Evolutionary conservation across 148 eudicot species (phyloP).

Genomic region (Rhododendron kiyosumense): DNA sequence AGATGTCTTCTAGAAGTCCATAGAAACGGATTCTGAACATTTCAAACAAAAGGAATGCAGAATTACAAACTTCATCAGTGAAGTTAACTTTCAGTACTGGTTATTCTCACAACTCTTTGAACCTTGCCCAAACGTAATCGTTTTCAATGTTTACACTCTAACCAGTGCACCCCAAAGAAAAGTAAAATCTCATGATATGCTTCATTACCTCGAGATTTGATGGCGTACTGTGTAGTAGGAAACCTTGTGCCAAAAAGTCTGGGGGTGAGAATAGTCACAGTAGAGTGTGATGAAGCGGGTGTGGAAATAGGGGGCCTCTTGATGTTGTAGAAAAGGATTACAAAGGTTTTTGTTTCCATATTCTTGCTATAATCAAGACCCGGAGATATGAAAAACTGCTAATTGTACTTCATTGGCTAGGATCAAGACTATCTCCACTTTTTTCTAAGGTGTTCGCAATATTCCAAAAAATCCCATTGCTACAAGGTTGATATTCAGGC

Average conservation of each 20-base stretch:
- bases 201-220: background rate
- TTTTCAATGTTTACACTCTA: background rate
- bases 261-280: background rate
- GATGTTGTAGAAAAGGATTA: background rate
- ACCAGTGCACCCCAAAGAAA: background rate
- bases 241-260: background rate
- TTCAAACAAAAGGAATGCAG: background rate
- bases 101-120: background rate
- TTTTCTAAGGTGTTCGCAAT: background rate
- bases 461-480: background rate
- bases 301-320: background rate
- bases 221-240: background rate
- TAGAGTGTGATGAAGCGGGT: background rate
- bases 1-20: no score
- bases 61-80: background rate
- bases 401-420: background rate
- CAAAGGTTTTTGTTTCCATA: background rate
- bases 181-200: background rate
- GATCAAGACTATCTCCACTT: background rate
- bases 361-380: background rate
- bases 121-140: background rate
- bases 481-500: background rate
- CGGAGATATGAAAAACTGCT: background rate
- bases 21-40: background rate
- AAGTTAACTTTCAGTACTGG: background rate